Evolutionary conservation across 75 land plant species (phyloP).

Genomic region (Pseudotsuga menziesii): DNA sequence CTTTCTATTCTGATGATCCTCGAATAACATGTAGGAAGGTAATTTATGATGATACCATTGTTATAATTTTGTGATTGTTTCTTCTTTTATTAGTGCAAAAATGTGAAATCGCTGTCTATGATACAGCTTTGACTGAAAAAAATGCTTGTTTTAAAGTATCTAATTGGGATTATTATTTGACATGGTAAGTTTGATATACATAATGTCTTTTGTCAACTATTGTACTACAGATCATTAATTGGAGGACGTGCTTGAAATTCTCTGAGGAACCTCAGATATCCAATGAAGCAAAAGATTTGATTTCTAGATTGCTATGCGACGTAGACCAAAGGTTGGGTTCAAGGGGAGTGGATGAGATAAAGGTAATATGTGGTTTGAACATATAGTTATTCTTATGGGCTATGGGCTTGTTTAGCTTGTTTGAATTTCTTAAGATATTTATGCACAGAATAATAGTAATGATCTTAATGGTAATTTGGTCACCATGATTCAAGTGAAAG

Average conservation of each 20-base stretch:
- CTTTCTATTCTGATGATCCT: constrained; percentile 83
- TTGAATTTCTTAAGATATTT: too few species aligned
- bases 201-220: neutral
- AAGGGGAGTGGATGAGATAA: constrained; percentile 66
- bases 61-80: neutral
- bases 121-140: neutral
- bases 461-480: too few species aligned
- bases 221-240: constrained; percentile 59
- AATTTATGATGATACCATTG: neutral
- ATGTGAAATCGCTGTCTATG: neutral
- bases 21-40: constrained; percentile 78
- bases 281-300: constrained; percentile 67
- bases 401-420: too few species aligned
- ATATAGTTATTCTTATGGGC: too few species aligned
- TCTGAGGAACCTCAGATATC: constrained; percentile 70
- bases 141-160: too few species aligned
- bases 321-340: constrained; percentile 70
- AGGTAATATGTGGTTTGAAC: constrained; percentile 28
- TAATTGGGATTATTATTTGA: too few species aligned
- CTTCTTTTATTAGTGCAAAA: neutral
- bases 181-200: neutral
- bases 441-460: too few species aligned
- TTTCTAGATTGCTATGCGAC: constrained; percentile 66
- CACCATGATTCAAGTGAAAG: too few species aligned
- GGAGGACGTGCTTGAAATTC: constrained; percentile 69